phyloP scores from a whole-genome alignment of 1,284 basidiomycete genomes.

The Naganishia liquefaciens region DNA sequence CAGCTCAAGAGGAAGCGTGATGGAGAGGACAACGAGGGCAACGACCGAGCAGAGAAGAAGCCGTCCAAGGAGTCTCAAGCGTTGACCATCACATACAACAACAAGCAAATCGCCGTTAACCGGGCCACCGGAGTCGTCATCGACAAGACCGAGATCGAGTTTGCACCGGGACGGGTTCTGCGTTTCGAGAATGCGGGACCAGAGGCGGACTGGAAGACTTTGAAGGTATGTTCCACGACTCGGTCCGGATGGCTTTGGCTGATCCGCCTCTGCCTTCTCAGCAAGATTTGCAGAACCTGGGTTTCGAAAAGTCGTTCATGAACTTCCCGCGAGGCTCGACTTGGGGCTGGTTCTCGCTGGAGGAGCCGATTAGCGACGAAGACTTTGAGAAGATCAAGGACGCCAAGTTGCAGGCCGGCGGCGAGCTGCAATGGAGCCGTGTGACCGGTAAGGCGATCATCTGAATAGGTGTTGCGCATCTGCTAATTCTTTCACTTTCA shows the following conservation, averaged over 20 bases:
- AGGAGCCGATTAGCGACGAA: slow-evolving; percentile 32
- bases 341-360: slow-evolving; percentile 32
- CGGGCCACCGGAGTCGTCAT: slow-evolving; percentile 63
- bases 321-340: slow-evolving; percentile 30
- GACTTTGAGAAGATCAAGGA: slow-evolving; percentile 27
- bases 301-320: slow-evolving; percentile 33
- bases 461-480: background rate
- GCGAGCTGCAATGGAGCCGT: slow-evolving; percentile 32
- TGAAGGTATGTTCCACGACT: slow-evolving; percentile 53
- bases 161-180: slow-evolving; percentile 53
- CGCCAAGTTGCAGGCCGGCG: slow-evolving; percentile 23
- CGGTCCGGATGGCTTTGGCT: background rate
- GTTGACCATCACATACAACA: slow-evolving; percentile 51
- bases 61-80: slow-evolving; percentile 48
- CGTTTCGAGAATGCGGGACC: slow-evolving; percentile 49
- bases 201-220: slow-evolving; percentile 56
- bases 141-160: slow-evolving; percentile 50
- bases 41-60: slow-evolving; percentile 41
- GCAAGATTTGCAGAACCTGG: slow-evolving; percentile 32
- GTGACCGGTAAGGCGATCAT: slow-evolving; percentile 21
- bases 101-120: slow-evolving; percentile 60
- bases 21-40: slow-evolving; percentile 21
- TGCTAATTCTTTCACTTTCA: background rate
- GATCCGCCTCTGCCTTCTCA: background rate
- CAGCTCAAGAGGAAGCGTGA: slow-evolving; percentile 28